These are phyloP conservation scores for Picea glauca DNA, from an alignment of 75 land plant genomes.

Conservation along the genomic window DNA sequence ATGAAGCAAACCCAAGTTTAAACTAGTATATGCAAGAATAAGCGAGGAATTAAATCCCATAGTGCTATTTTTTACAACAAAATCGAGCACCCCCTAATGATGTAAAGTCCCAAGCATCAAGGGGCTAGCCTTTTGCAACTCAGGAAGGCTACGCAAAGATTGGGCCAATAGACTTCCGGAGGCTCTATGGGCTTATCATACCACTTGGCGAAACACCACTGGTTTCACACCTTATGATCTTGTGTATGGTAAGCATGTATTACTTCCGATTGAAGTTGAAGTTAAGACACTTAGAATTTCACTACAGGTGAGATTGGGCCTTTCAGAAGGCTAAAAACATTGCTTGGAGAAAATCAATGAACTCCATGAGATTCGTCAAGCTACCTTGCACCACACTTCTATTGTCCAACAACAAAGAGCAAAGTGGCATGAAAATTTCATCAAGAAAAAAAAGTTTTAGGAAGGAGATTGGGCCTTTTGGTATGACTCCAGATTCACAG, in stretches of 20 bases:
- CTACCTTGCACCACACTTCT: neutral
- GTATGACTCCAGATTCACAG: neutral
- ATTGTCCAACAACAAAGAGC: neutral
- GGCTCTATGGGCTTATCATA: too few relatives aligned
- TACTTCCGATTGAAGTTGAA: neutral
- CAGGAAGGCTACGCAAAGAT: too few relatives aligned
- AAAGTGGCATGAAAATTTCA: neutral
- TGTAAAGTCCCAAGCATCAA: too few relatives aligned
- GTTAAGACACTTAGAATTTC: neutral
- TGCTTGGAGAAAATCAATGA: neutral
- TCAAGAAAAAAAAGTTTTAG: neutral
- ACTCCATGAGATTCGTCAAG: neutral
- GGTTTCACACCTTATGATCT: neutral
- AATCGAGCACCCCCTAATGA: too few relatives aligned
- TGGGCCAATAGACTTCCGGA: too few relatives aligned
- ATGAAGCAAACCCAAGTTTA: too few relatives aligned
- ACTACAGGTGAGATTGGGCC: neutral
- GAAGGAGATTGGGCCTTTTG: neutral
- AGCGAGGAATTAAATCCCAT: too few relatives aligned
- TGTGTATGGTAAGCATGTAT: neutral
- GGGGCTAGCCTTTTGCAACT: too few relatives aligned
- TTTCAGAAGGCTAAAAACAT: neutral
- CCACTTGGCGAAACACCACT: too few relatives aligned
- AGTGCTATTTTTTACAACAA: too few relatives aligned
- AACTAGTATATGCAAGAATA: too few relatives aligned